These are phyloP conservation scores for Dictyostelium firmibasis DNA, from an alignment of 78 protist species.

Conservation along the genomic window DNA sequence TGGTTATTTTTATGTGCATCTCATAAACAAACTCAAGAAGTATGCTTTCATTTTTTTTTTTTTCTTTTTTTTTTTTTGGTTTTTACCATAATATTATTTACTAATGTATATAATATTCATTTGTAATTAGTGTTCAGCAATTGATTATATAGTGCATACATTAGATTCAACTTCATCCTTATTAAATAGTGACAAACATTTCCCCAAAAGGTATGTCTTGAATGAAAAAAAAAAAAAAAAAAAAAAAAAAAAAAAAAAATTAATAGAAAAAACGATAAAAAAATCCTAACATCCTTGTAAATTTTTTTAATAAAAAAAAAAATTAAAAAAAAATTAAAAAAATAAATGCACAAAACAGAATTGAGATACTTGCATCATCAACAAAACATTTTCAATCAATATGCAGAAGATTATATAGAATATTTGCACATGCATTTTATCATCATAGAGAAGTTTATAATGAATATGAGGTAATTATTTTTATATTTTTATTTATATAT, in stretches of 20 bases:
- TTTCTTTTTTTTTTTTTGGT: not conserved
- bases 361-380: slow-evolving; percentile 30
- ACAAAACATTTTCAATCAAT: slow-evolving; percentile 68
- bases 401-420: slow-evolving; percentile 78
- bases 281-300: too few relatives aligned
- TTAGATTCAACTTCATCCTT: slow-evolving; percentile 83
- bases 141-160: slow-evolving; percentile 89
- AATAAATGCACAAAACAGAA: too few relatives aligned
- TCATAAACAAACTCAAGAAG: slow-evolving; percentile 87
- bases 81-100: too few relatives aligned
- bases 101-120: not conserved
- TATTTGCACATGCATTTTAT: slow-evolving; percentile 85
- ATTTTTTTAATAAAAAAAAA: too few relatives aligned
- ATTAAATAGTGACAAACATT: slow-evolving; percentile 77
- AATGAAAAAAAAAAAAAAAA: not conserved
- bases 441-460: slow-evolving; percentile 77
- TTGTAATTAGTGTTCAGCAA: slow-evolving; percentile 75
- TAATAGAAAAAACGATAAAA: too few relatives aligned
- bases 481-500: not conserved
- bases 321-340: too few relatives aligned
- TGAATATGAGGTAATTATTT: slow-evolving; percentile 77
- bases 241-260: not conserved
- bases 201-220: slow-evolving; percentile 68
- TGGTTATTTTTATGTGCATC: slow-evolving; percentile 92
- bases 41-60: not conserved